These are phyloP conservation scores for Neurospora sp. DNA, from an alignment of 2,329 filamentous ascomycete genomes.

Conservation along the genomic window DNA sequence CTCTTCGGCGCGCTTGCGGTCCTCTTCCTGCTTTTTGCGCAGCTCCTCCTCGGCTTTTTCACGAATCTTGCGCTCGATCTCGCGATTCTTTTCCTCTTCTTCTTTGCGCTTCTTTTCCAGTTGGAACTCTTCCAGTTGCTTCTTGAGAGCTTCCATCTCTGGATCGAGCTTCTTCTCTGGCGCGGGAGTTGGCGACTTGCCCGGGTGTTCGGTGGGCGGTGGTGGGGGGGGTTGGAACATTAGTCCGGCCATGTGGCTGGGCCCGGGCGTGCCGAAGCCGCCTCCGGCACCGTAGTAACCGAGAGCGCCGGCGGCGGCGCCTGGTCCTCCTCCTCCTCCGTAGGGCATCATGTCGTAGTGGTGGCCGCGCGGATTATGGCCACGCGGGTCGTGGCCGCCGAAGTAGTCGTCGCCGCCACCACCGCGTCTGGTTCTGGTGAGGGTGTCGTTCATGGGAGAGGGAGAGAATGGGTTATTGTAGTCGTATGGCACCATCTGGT, in stretches of 20 bases:
- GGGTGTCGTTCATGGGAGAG: constrained; percentile 26
- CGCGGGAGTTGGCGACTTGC: constrained; percentile 28
- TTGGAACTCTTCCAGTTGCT: constrained; percentile 43
- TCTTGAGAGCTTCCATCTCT: constrained; percentile 52
- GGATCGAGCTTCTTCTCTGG: constrained; percentile 35
- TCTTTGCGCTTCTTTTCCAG: constrained; percentile 29
- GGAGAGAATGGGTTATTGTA: constrained; percentile 33
- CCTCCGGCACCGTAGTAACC: constrained; percentile 23
- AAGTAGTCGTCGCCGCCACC: constrained; percentile 32
- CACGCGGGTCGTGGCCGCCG: constrained; percentile 13
- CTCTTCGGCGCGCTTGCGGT: constrained; percentile 28
- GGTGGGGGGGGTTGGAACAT: constrained; percentile 29
- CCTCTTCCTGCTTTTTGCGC: constrained; percentile 23
- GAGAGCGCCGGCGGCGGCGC: constrained; percentile 21
- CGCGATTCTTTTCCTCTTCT: constrained; percentile 23
- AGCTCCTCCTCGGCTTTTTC: constrained; percentile 24
- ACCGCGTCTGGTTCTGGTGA: neutral
- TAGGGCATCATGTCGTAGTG: constrained; percentile 45
- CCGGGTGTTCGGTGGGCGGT: constrained; percentile 31
- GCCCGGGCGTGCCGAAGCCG: constrained; percentile 19
- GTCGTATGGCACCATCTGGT: constrained; percentile 39
- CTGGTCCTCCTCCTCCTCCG: constrained; percentile 20
- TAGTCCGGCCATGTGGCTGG: constrained; percentile 28
- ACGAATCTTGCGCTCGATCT: constrained; percentile 23
- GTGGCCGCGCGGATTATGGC: constrained; percentile 21